These are phyloP conservation scores for Aspergillus indologenus DNA, from an alignment of 495 filamentous ascomycete species.

Conservation along the genomic window DNA sequence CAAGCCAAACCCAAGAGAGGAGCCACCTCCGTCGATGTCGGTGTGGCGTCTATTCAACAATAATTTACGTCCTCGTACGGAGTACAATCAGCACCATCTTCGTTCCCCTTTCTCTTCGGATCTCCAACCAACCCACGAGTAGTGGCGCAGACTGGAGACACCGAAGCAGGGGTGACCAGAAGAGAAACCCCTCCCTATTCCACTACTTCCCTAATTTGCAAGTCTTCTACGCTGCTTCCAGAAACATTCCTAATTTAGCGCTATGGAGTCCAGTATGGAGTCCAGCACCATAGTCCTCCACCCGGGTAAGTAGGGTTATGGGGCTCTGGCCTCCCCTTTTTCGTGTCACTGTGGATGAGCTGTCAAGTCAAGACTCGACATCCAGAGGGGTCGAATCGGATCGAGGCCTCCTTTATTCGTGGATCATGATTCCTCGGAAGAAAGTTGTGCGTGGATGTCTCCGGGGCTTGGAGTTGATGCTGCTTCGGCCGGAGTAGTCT, in stretches of 20 bases:
- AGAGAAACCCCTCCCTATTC: background rate
- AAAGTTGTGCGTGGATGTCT: background rate
- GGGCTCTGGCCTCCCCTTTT: constrained; percentile 1
- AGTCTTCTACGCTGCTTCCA: constrained; percentile 24
- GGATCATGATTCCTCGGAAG: background rate
- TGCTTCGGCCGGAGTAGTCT: background rate
- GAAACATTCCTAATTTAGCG: constrained; percentile 16
- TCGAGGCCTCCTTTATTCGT: background rate
- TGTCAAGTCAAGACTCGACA: background rate
- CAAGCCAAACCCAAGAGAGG: background rate
- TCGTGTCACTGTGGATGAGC: background rate
- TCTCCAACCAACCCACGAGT: background rate
- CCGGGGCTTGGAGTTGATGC: background rate
- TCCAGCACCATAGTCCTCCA: background rate
- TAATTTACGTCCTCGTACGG: too few relatives aligned
- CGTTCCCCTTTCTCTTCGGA: background rate
- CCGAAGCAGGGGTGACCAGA: background rate
- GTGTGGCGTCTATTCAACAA: background rate
- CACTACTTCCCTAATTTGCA: background rate
- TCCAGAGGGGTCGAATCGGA: background rate
- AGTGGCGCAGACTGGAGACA: background rate
- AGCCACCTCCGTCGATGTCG: background rate
- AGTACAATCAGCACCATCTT: background rate
- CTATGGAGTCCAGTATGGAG: background rate
- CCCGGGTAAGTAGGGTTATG: constrained; percentile 6